These are phyloP conservation scores for Coemansia sp. DNA, from an alignment of 192 early-diverging fungal species.

Conservation along the genomic window DNA sequence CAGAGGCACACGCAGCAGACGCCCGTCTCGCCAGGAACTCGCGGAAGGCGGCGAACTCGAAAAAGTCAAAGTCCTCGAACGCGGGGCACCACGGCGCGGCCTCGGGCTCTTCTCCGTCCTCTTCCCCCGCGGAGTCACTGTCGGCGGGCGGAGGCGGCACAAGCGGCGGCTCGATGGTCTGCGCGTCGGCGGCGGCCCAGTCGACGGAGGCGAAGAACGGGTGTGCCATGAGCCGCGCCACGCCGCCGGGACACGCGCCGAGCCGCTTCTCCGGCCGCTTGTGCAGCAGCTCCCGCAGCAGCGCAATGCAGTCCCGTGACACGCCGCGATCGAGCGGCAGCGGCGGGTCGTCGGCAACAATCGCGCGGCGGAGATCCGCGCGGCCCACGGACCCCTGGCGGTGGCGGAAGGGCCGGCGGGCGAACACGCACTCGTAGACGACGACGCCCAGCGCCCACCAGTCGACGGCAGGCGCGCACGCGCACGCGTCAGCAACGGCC, in stretches of 20 bases:
- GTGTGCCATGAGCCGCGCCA: slow-evolving; percentile 60
- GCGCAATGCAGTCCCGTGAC: slow-evolving; percentile 63
- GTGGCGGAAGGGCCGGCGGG: slow-evolving; percentile 57
- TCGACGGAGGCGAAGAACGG: slow-evolving; percentile 75
- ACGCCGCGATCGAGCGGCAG: slow-evolving; percentile 49
- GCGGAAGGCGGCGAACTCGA: too few relatives aligned
- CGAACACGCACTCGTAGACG: slow-evolving; percentile 82
- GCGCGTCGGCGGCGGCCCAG: slow-evolving; percentile 68
- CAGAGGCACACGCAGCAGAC: too few relatives aligned
- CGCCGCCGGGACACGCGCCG: slow-evolving; percentile 62
- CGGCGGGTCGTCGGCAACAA: slow-evolving; percentile 44
- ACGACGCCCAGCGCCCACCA: slow-evolving; percentile 91
- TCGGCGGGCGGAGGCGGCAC: slow-evolving; percentile 56
- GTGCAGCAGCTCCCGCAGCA: slow-evolving; percentile 66
- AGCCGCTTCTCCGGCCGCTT: slow-evolving; percentile 66
- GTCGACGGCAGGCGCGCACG: slow-evolving; percentile 74
- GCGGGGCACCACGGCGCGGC: slow-evolving; percentile 68
- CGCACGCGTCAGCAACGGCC: slow-evolving; percentile 43
- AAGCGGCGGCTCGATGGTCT: slow-evolving; percentile 66
- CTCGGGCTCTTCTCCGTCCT: background rate
- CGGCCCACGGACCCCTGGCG: too few relatives aligned
- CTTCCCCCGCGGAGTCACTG: too few relatives aligned
- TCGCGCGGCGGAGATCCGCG: slow-evolving; percentile 24
- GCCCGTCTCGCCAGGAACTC: too few relatives aligned
- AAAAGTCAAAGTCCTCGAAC: slow-evolving; percentile 72